Percentiles rank a stretch among this genome's conserved stretches.
phyloP scores from a whole-genome alignment of 2,329 filamentous ascomycete genomes.

The Cercospora sojina region DNA sequence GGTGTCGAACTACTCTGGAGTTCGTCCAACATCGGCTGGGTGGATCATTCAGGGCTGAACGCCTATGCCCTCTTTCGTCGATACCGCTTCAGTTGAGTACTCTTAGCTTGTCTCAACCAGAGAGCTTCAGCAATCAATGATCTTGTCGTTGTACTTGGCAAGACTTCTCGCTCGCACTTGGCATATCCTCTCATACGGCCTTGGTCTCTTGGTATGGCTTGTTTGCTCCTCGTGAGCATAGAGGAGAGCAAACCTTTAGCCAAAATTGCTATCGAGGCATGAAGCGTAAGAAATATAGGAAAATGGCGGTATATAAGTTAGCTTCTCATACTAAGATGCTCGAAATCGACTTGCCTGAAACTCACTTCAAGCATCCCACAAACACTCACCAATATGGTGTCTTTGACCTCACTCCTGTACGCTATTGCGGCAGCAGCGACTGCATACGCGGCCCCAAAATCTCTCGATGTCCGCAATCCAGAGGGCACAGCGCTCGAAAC shows the following conservation, averaged over 20 bases:
- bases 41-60: not conserved
- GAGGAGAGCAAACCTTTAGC: not conserved
- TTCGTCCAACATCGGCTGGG: not conserved
- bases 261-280: not conserved
- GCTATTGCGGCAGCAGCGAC: conserved; percentile 39
- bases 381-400: conserved; percentile 1
- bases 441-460: conserved; percentile 41
- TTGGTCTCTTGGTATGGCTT: not conserved
- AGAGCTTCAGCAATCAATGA: not conserved
- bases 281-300: not conserved
- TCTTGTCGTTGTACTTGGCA: not conserved
- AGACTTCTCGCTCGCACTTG: not conserved
- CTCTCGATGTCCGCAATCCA: conserved; percentile 29
- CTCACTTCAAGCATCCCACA: not conserved
- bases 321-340: not conserved
- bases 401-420: conserved; percentile 36
- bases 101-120: not conserved
- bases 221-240: not conserved
- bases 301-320: not conserved
- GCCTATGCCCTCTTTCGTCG: not conserved
- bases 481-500: conserved; percentile 34
- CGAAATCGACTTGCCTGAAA: not conserved
- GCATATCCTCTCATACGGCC: not conserved
- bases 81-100: not conserved
- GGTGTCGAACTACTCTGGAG: not conserved